Base-by-base conservation (phyloP, 2,329 filamentous ascomycete genomes). In the Fusarium torulosum region DNA sequence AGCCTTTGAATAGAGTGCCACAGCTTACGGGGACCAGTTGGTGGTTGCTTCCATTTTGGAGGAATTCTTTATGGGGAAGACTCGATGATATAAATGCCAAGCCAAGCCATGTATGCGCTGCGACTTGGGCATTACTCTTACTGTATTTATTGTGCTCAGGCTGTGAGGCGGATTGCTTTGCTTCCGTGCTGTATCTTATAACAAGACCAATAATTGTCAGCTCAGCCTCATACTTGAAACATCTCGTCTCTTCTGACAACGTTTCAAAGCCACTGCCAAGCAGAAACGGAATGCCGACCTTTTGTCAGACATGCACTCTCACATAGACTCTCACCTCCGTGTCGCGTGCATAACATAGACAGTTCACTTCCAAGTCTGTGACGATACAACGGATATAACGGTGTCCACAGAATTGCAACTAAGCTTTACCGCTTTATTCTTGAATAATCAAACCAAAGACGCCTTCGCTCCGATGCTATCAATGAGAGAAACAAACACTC, bases 391-490 rank as follows among this genome's bases (percentile, higher is more conserved):
- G 17, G 38, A 25, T 46, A 23, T 14, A 21, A 40, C 9, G 9
- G 45, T 33, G 11, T n/a, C n/a, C 13, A 13, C 19, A 37, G 33
- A 35, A n/a, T 29, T 53, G 19, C 54, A 43, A 53, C 17, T 14
- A 41, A 40, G 14, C 29, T 33, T 33, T 33, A n/a, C 17, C 17
- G 5, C 35, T n/a, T 35, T 38, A 21, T 44, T 65, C 46, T 44
- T 52, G 35, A 66, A 59, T 53, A 67, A 58, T 44, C 44, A 73
- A 73, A 49, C 72, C 72, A 74, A 64, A 64, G 62, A 74, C 72
- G 72, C 72, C 72, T 56, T 74, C 72, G 72, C 72, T 74, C 53
- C 59, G 50, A 74, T 74, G 70, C 69, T 69, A 59, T 63, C 55
- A 59, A 53, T 60, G 42, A 55, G 56, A 67, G 40, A 66, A 73